Base-by-base conservation (phyloP, 2,329 filamentous ascomycete genomes). In the Fusarium phyllophilum region DNA sequence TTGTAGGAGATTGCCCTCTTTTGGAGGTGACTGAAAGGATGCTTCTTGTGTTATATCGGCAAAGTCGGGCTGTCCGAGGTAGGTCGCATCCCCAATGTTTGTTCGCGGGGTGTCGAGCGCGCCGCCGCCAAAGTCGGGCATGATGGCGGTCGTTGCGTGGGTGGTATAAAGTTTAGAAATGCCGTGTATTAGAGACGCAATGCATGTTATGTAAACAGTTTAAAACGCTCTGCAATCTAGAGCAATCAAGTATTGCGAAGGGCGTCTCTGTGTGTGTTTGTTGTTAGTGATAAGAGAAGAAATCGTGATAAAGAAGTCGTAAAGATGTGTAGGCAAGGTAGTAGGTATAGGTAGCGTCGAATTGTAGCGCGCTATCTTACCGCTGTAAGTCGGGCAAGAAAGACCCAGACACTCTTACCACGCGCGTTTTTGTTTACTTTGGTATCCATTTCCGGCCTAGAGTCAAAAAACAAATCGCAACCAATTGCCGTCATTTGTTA, bases 61-160 rank as follows among this genome's bases (percentile, higher is more conserved):
- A 79, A 97, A 91, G 79, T 94, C 92, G 77, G 91, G 85, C 84
- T 89, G 83, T 83, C 90, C 90, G 72, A 97, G 86, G 82, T 92
- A 96, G 75, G 95, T 97, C 83, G 91, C 91, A 88, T 98, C 94
- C 79, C 93, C 94, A 75, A 91, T 83, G 79, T 95, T 93, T 70
- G 94, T 97, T 81, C 93, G 92, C 79, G 96, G 96, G 77, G 95
- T 97, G 84, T 96, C 93, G 83, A 97, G 89, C 79, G 87, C 88
- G 81, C 84, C 87, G 81, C 84, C 87, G 81, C 84, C 87, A 77
- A 86, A 88, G 79, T 91, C 92, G 45, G 89, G 88, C 92, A 94
- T 94, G 76, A 78, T 74, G 77, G 75, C 66, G 64, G 56, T 68
- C 29, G 48, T 72, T 74, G 42, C 38, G 64, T 65, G 59, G n/a